Base-by-base conservation (phyloP, 352 stramenopile species). In the Blastocystis sp. region DNA sequence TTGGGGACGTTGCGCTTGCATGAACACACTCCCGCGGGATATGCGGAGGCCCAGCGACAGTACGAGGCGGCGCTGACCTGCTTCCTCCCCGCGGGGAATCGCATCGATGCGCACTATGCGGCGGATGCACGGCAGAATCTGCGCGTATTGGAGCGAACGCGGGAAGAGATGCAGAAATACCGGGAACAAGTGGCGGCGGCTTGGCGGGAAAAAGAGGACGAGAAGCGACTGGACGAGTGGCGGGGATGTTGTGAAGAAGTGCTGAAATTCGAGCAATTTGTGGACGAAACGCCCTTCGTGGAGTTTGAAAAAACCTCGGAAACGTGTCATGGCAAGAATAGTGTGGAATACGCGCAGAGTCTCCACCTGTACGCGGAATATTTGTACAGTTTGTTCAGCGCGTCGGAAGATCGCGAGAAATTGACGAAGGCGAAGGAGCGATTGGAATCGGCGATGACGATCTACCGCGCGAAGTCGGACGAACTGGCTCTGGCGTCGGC, bases 321-420 rank as follows among this genome's bases (percentile, higher is more conserved):
- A 64, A 64, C 49, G n/a, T 16, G 53, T 29, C 56, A 63, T 64
- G 69, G 69, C 16, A 81, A 53, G 21, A 64, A 61, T 0, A 81
- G 69, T 44, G n/a, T 27, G 6, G 69, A 64, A 38, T 81, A 51
- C 42, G 69, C 40, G 21, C 21, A 64, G 40, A 63, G 21, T 4
- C 24, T 81, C 14, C 69, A 63, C 40, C 53, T 81, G 6, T 81
- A 81, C 42, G 69, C 69, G 34, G 69, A 81, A 42, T 81, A 81
- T 65, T 48, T 81, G 42, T 81, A 81, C 29, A 48, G 44, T 18
- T 32, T 64, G 24, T 81, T 48, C 34, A 81, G 69, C 63, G 69
- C 44, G 1, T 38, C 54, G 8, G 69, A 81, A 42, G 69, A 81
- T 8, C 16, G 21, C 11, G 38, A 24, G 14, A 81, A 81, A 81